Evolutionary conservation across 169 alveolate genomes (phyloP), one percentile per base, ranked within the genome.

Genomic region (Besnoitia besnoiti): DNA sequence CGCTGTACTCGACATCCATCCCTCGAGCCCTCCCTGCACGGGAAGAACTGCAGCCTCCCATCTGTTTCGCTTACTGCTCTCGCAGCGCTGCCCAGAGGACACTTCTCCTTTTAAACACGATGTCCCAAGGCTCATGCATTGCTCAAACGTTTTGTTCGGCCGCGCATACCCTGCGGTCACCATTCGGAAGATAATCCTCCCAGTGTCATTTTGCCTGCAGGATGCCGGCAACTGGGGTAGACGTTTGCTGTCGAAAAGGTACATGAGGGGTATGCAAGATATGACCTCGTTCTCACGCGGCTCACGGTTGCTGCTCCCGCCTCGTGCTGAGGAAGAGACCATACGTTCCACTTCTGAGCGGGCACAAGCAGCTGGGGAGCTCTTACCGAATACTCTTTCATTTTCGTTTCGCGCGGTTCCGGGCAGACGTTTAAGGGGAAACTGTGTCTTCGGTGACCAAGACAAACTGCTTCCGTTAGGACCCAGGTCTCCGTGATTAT

Each of bases 1-100:
- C 33, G 84, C 84, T 37, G 42, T 33, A 33, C 7, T 44, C 14
- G 84, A 73, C 46, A 73, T 73, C 84, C 84, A 73, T n/a, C 84
- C 84, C 46, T 24, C 46, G 49, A 7, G 40, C 16, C 84, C 84
- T 3, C 84, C 49, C 4, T 73, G 46, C 0, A 3, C 49, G 4
- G 84, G 84, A 0, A 73, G 46, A 73, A 21, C 46, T 39, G 33
- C 84, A 39, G 30, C 33, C 33, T 73, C 49, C 84, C 84, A 73
- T 7, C 27, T 73, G 73, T 8, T 55, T 55, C n/a, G 10, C 33
- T 10, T 33, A 27, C 27, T 24, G 35, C 73, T 8, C 35, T 55
- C 35, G 0, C 5, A 21, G 27, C 5, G 27, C n/a, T 14, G 16
- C 73, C 27, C 73, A 21, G 16, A 21, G 16, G 73, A 33, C 5